Evolutionary conservation across 2,329 filamentous ascomycete species (phyloP), one percentile per base, ranked within the genome.

Genomic region (Cladophialophora carrionii): DNA sequence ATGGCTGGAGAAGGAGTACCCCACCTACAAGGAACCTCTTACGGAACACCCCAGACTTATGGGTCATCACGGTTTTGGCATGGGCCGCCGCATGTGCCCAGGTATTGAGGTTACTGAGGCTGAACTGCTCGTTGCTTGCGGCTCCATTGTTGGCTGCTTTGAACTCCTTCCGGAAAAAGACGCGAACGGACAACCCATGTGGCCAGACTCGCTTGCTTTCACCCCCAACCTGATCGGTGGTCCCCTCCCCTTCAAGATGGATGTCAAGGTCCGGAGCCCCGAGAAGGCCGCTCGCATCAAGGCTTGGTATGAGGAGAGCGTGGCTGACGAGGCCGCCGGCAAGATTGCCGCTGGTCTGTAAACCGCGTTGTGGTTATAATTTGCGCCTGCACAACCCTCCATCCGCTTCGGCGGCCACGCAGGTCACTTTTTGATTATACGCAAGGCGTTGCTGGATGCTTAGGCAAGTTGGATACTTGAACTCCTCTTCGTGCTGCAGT

Each of bases 1-100:
- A 48, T 75, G 73, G 73, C 70, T 75, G 7, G 67, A 73, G 60
- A 69, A 72, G 48, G 68, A 72, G 37, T 74, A 62, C 61, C 73
- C 73, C 12, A 72, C 72, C 29, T 75, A 73, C 67, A 71, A 73
- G 66, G 71, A 72, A 63, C 73, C 73, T 29, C 70, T 75, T 32
- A 73, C 73, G 17, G 66, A 70, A 41, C 70, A 75, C 53, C 73
- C 73, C n/a, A 70, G 63, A 54, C 68, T 74, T 22, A 72, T 71
- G 65, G 68, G 71, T 55, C 70, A 70, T 58, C 67, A 70, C 56
- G 66, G 67, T 55, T 74, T 74, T 63, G 72, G 72, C 32, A 74
- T 71, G 67, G 73, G 73, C 62, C 69, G 72, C n/a, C 70, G 73
- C 51, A 69, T 71, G 62, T 75, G 73, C 54, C 71, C 70, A 7